phyloP scores from a whole-genome alignment of 1,284 basidiomycete genomes.

The Tremellales sp. region DNA sequence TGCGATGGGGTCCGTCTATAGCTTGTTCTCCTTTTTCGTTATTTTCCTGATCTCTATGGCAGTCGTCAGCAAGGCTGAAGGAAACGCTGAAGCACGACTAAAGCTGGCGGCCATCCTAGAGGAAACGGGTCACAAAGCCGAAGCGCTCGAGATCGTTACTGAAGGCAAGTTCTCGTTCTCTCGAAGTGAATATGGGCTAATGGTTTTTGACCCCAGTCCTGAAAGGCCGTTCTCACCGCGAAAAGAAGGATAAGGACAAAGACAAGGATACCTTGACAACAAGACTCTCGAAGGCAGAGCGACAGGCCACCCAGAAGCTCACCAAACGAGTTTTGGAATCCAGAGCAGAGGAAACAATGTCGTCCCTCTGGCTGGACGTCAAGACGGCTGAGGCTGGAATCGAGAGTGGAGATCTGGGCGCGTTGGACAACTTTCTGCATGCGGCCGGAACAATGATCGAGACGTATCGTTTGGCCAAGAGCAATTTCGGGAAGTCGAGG shows the following conservation, averaged over 20 bases:
- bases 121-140: constrained; percentile 65
- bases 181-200: no score
- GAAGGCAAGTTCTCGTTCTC: constrained; percentile 57
- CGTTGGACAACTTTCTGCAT: constrained; percentile 63
- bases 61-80: constrained; percentile 71
- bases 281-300: constrained; percentile 21
- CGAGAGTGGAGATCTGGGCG: constrained; percentile 43
- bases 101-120: constrained; percentile 87
- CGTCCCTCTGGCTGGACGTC: constrained; percentile 45
- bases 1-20: constrained; percentile 63
- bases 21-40: background rate
- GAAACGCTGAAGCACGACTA: constrained; percentile 76
- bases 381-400: constrained; percentile 44
- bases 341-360: constrained; percentile 42
- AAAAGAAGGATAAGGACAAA: constrained; percentile 8
- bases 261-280: background rate
- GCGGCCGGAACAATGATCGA: constrained; percentile 83
- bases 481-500: constrained; percentile 71
- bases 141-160: constrained; percentile 79
- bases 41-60: constrained; percentile 3
- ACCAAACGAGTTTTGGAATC: constrained; percentile 38
- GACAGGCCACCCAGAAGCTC: constrained; percentile 18
- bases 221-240: constrained; percentile 3
- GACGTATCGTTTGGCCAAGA: constrained; percentile 78
- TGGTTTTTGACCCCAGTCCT: background rate